Evolutionary conservation across 805 yeast species (phyloP), one percentile per base, ranked within the genome.

Genomic region (Suhomyces sp.): DNA sequence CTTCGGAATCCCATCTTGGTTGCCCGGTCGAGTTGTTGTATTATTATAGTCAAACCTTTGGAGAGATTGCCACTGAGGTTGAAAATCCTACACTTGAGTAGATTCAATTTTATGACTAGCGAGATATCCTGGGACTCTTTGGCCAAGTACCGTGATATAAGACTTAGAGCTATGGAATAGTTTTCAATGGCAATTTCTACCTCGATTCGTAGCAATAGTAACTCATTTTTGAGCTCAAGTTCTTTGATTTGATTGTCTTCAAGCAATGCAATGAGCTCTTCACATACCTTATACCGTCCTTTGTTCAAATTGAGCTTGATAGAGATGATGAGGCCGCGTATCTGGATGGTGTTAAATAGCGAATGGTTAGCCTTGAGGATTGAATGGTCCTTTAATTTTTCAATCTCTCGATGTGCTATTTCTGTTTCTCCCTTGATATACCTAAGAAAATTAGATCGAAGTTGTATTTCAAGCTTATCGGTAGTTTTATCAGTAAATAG

Each of bases 11-110:
- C 82, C 7, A 79, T 71, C 4, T 65, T 61, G 19, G 75, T 73
- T 0, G 87, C 80, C 10, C 73, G 60, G 46, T 78, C 76, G 1
- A 86, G 65, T 49, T 83, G 74, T 55, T 81, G 81, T 5, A 81
- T 62, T 0, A 84, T 60, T 17, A 78, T 61, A 0, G 86, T 77
- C 7, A 86, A 56, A 0, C 81, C 82, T 52, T 86, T 72, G 8
- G 78, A 65, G 12, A 83, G 80, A 4, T 74, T 66, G 0, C 80
- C 77, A 13, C 78, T 64, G 5, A 67, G 58, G 23, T 77, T 58
- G 53, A 83, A 66, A 0, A 82, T 71, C 12, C 69, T 60, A 44
- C 82, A 76, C 58, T 80, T 79, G 48, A 83, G 59, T 9, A 83
- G 58, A 46, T 76, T 80, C 51, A 79, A 74, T 59, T 73, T 73